These are phyloP conservation scores for Talaromyces sp. DNA, from an alignment of 2,329 filamentous ascomycete genomes.

Conservation along the genomic window DNA sequence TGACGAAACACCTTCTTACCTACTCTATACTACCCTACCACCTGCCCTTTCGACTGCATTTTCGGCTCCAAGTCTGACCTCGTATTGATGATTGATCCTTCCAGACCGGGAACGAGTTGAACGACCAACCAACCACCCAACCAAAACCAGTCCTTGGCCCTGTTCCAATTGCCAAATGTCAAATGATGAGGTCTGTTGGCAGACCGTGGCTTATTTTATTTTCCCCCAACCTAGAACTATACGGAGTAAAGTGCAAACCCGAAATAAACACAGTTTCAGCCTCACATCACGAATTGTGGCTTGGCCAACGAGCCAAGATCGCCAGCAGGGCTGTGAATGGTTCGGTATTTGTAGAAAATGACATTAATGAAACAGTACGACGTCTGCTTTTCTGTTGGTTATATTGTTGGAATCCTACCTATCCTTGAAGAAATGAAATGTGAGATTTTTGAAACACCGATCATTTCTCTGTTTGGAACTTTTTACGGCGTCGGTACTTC, in stretches of 20 bases:
- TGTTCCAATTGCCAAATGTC: not conserved
- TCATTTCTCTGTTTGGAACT: not conserved
- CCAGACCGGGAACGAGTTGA: not conserved
- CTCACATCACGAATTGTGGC: not conserved
- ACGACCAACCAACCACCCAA: not conserved
- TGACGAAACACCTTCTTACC: not conserved
- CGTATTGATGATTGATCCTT: not conserved
- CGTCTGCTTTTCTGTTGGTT: not conserved
- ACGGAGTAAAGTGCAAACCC: not conserved
- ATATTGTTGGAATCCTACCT: not conserved
- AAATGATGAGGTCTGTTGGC: not conserved
- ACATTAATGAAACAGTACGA: not conserved
- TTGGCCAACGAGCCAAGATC: conserved; percentile 3
- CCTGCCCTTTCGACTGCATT: not conserved
- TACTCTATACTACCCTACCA: not conserved
- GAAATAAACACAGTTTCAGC: conserved; percentile 3
- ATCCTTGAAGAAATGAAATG: not conserved
- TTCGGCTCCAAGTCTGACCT: not conserved
- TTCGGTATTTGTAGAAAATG: not conserved
- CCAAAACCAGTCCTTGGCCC: not conserved
- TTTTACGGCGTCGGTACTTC: not conserved
- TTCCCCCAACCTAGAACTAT: not conserved
- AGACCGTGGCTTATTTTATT: not conserved
- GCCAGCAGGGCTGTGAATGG: not conserved
- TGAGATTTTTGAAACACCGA: not conserved